phyloP scores from a whole-genome alignment of 2,329 filamentous ascomycete species.

The Pseudohalonectria lignicola region DNA sequence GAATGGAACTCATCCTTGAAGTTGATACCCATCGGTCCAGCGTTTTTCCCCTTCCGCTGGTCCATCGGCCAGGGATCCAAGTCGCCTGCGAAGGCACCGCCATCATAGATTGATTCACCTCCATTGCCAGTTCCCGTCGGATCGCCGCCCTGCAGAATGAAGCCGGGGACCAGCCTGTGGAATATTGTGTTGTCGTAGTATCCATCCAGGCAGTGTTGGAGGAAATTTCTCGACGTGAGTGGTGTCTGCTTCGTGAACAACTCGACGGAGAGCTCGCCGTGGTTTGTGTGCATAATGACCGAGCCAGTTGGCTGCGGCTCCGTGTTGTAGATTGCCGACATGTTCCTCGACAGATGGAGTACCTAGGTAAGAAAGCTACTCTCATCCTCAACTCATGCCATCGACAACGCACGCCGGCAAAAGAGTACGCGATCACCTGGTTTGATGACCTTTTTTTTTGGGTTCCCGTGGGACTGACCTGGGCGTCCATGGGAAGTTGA shows the following conservation, averaged over 20 bases:
- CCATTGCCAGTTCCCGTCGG: slow-evolving; percentile 87
- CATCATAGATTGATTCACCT: slow-evolving; percentile 85
- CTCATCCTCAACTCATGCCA: too few species aligned
- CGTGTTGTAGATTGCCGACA: slow-evolving; percentile 89
- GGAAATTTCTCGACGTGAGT: slow-evolving; percentile 84
- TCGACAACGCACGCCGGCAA: too few species aligned
- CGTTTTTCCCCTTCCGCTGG: slow-evolving; percentile 49
- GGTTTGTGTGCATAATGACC: slow-evolving; percentile 79
- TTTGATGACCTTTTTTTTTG: background rate
- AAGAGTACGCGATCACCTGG: background rate
- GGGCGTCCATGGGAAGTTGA: too few species aligned
- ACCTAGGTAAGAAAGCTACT: too few species aligned
- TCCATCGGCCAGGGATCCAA: slow-evolving; percentile 65
- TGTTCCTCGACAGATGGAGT: slow-evolving; percentile 31
- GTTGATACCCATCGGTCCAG: slow-evolving; percentile 45
- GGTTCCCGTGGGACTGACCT: too few species aligned
- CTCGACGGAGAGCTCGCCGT: slow-evolving; percentile 81
- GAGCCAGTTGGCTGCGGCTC: slow-evolving; percentile 92
- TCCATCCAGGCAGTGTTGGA: slow-evolving; percentile 87
- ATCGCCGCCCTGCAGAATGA: slow-evolving; percentile 91
- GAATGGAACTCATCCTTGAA: slow-evolving; percentile 85
- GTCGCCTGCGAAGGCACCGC: slow-evolving; percentile 62
- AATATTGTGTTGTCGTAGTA: slow-evolving; percentile 94
- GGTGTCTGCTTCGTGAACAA: slow-evolving; percentile 94
- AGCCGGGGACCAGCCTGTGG: slow-evolving; percentile 83